Conservation (phyloP, 2,329 filamentous ascomycete species). For the Xylariaceae sp. region DNA sequence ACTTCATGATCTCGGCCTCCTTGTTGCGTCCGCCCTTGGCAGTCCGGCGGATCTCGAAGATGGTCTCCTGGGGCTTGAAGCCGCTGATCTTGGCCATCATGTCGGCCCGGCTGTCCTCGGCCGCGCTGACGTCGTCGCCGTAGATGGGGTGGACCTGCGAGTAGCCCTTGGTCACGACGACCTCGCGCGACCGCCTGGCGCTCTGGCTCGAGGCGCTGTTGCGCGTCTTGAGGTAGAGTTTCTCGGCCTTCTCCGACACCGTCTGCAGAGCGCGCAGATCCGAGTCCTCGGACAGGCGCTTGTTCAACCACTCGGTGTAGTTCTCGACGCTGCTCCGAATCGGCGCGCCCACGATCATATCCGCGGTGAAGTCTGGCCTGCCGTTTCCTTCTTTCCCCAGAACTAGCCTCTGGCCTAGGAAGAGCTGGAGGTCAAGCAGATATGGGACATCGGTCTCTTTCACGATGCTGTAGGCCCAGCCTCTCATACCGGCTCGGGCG, state of each 20-base stretch:
- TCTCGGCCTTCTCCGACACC: conserved; percentile 84
- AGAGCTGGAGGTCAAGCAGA: conserved; percentile 87
- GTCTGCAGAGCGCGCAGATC: conserved; percentile 66
- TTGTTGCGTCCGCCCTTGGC: conserved; percentile 57
- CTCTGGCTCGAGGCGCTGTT: conserved; percentile 88
- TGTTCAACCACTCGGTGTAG: conserved; percentile 77
- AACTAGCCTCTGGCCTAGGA: conserved; percentile 78
- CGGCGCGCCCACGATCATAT: conserved; percentile 76
- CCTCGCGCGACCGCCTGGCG: conserved; percentile 76
- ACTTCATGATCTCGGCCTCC: conserved; percentile 71
- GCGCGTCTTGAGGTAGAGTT: conserved; percentile 82
- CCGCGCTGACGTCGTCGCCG: conserved; percentile 57
- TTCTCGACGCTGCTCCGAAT: conserved; percentile 67
- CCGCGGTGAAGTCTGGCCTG: conserved; percentile 66
- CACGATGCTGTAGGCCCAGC: conserved; percentile 93
- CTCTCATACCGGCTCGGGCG: conserved; percentile 83
- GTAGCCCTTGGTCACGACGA: conserved; percentile 66
- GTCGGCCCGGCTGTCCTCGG: conserved; percentile 68
- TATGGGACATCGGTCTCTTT: conserved; percentile 86
- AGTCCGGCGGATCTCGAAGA: conserved; percentile 86
- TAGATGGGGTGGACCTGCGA: conserved; percentile 76
- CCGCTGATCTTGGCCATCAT: conserved; percentile 87
- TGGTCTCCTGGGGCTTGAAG: conserved; percentile 85
- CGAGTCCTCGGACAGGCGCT: conserved; percentile 65
- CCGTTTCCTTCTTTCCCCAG: conserved; percentile 60